A percentile compares a stretch with the other conserved stretches of the same genome.
Conservation (phyloP, 306 rosid genomes). For the Hylodesmum podocarpum region DNA sequence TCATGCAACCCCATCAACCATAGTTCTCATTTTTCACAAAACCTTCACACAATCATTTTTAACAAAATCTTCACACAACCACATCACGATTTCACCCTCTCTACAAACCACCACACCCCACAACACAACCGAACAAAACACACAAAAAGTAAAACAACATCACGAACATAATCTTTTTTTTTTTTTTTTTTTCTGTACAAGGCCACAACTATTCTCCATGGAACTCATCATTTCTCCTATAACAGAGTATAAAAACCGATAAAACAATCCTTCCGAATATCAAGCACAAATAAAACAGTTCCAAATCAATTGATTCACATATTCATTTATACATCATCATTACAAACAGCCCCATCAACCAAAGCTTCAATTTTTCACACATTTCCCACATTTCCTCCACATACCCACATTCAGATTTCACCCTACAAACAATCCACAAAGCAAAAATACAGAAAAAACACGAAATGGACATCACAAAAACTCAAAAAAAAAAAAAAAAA, state of each 20-base stretch:
- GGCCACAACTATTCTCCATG: not conserved
- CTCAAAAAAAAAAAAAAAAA: not conserved
- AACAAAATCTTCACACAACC: not conserved
- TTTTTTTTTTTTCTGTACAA: not conserved
- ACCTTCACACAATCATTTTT: not conserved
- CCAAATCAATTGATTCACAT: not conserved
- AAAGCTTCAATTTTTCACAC: not conserved
- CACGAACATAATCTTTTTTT: not conserved
- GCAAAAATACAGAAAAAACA: not conserved
- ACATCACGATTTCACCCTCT: not conserved
- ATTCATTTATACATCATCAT: not conserved
- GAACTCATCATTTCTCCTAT: too few species aligned
- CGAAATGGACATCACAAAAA: not conserved
- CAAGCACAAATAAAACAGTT: not conserved
- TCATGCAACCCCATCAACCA: not conserved
- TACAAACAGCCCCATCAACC: not conserved
- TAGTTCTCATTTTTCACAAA: not conserved
- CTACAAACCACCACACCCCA: not conserved
- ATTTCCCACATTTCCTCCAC: not conserved
- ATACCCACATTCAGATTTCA: not conserved
- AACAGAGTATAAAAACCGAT: too few species aligned
- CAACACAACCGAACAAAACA: not conserved
- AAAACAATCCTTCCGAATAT: too few species aligned
- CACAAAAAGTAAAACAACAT: not conserved
- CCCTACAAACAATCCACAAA: not conserved